phyloP scores from a whole-genome alignment of 2,329 filamentous ascomycete genomes.

The Trichoderma sp. region DNA sequence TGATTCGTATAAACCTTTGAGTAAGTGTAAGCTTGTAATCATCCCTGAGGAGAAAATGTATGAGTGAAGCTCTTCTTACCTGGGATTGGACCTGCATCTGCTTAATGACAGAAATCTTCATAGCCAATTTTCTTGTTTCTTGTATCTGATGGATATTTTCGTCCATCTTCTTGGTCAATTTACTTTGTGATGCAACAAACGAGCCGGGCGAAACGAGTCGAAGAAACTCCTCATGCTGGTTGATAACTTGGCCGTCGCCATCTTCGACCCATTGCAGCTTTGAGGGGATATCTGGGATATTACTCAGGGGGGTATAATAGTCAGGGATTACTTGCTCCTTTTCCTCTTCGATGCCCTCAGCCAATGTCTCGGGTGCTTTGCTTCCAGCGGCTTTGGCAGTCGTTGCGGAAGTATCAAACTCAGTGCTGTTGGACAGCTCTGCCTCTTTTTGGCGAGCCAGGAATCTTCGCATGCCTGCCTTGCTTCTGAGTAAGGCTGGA shows the following conservation, averaged over 20 bases:
- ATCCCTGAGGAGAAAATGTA: background rate
- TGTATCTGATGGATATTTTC: constrained; percentile 93
- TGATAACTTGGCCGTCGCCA: constrained; percentile 80
- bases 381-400: constrained; percentile 47
- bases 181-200: constrained; percentile 73
- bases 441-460: constrained; percentile 73
- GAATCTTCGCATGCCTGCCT: constrained; percentile 86
- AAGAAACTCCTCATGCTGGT: constrained; percentile 82
- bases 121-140: constrained; percentile 91
- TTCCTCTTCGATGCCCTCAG: constrained; percentile 91
- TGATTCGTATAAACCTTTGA: constrained; percentile 90
- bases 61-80: constrained; percentile 50
- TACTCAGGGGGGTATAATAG: constrained; percentile 86
- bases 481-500: constrained; percentile 78
- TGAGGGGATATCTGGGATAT: constrained; percentile 78
- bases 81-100: constrained; percentile 99
- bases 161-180: constrained; percentile 76
- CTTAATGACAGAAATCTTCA: constrained; percentile 96
- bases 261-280: constrained; percentile 87
- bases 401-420: constrained; percentile 37
- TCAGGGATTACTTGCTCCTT: constrained; percentile 83
- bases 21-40: background rate
- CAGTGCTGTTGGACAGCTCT: constrained; percentile 42
- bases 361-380: constrained; percentile 68
- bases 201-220: constrained; percentile 70